Base-by-base conservation (phyloP, 768 basidiomycete species). In the Lactarius evosmus region DNA sequence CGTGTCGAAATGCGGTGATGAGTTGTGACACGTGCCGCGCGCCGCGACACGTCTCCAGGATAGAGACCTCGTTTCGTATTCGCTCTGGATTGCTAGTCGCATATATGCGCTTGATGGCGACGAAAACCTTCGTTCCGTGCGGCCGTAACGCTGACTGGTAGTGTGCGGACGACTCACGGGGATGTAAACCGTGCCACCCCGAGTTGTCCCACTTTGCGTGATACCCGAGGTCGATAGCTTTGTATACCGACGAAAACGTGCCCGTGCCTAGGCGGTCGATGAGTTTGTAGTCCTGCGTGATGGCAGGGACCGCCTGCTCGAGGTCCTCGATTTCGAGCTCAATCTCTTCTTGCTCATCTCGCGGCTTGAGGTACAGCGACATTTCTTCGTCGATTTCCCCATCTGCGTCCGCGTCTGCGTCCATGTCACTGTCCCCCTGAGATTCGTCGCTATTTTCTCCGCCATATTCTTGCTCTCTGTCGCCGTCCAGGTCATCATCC, bases 221-320 rank as follows among this genome's bases (percentile, higher is more conserved):
- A 70, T 89, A 84, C 62, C 81, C 76, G 17, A 89, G 70, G 74
- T 99, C 97, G 67, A 95, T 75, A 0, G 95, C 97, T 71, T 98
- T 97, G 82, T 98, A 99, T n/a, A 99, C 97, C 11, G 95, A 95
- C 0, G 96, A 98, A 77, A 99, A 99, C 1, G 96, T 99, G 17
- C 96, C 96, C 59, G 95, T 98, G 16, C 97, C 97, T 0, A 99
- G 83, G 1, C 95, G 84, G 76, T 98, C 96, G 38, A 98, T 74
- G 38, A 98, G 79, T 56, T 78, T 82, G 78, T 96, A 98, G 67
- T 89, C 80, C 3, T 78, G 71, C 5, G 75, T 72, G 58, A 96
- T 79, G n/a, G 80, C 74, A 0, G 91, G 89, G 4, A 96, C 85
- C 19, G 82, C 80, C 1, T 76, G 72, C 66, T 85, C 77, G 30